These are phyloP conservation scores for Scleromitrula shiraiana DNA, from an alignment of 2,329 filamentous ascomycete species.

Conservation along the genomic window DNA sequence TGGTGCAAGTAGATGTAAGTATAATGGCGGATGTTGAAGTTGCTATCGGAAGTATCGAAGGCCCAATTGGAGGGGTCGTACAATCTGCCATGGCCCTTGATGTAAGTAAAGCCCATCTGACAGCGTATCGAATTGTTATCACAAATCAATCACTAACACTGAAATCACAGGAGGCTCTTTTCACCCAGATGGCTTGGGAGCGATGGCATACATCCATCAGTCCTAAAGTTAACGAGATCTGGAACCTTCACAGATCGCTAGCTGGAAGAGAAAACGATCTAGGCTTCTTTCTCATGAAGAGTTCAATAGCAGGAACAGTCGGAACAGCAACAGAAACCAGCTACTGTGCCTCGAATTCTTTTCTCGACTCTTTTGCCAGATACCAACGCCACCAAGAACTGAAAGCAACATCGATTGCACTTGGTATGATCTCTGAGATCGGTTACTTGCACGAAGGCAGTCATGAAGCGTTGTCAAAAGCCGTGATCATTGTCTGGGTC, in stretches of 20 bases:
- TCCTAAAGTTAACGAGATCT: slow-evolving; percentile 28
- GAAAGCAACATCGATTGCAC: slow-evolving; percentile 20
- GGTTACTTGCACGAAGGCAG: slow-evolving; percentile 32
- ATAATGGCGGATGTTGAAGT: slow-evolving; percentile 9
- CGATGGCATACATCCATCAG: slow-evolving; percentile 12
- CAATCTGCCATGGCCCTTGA: slow-evolving; percentile 26
- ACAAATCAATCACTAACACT: too few relatives aligned
- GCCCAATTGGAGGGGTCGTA: slow-evolving; percentile 20
- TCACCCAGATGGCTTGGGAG: slow-evolving; percentile 1
- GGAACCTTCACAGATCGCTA: slow-evolving; percentile 12
- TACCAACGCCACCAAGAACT: slow-evolving; percentile 23
- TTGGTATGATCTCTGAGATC: slow-evolving; percentile 32
- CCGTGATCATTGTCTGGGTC: too few relatives aligned
- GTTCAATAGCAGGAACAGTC: slow-evolving; percentile 24
- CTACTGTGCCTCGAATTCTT: slow-evolving; percentile 33
- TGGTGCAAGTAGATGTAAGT: slow-evolving; percentile 16
- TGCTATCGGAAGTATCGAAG: not conserved
- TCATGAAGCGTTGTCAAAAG: too few relatives aligned
- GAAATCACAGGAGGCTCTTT: slow-evolving; percentile 3
- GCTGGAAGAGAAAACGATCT: slow-evolving; percentile 13
- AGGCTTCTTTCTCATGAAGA: slow-evolving; percentile 33
- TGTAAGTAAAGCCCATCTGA: too few relatives aligned
- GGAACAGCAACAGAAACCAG: slow-evolving; percentile 30
- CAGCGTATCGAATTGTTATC: too few relatives aligned
- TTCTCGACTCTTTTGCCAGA: slow-evolving; percentile 29